phyloP scores from a whole-genome alignment of 495 filamentous ascomycete genomes.

The Xylaria venustula region DNA sequence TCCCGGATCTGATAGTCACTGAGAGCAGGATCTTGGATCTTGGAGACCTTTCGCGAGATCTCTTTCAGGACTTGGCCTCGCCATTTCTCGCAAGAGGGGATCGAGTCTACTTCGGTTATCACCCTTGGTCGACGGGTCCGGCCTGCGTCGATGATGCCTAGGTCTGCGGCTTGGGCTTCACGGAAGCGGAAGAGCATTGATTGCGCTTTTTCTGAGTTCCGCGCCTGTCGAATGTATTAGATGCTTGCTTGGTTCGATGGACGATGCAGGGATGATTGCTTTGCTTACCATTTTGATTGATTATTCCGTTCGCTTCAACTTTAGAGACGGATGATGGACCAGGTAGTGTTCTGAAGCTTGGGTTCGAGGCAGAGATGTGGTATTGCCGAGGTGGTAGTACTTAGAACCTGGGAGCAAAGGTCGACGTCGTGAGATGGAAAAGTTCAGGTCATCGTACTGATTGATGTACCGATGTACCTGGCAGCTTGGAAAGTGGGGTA shows the following conservation, averaged over 20 bases:
- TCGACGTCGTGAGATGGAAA: not conserved
- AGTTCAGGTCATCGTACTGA: not conserved
- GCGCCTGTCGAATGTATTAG: conserved; percentile 40
- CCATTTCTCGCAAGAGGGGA: conserved; percentile 95
- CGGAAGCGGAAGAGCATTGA: conserved; percentile 99
- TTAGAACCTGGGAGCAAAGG: not conserved
- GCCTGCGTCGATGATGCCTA: conserved; percentile 93
- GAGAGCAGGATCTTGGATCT: conserved; percentile 86
- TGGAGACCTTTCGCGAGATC: conserved; percentile 90
- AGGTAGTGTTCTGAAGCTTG: too few species aligned
- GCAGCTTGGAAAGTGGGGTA: not conserved
- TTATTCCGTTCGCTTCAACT: not conserved
- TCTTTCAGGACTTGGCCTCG: conserved; percentile 96
- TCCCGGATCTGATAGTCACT: conserved; percentile 97
- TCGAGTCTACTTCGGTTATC: conserved; percentile 79
- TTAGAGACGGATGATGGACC: not conserved
- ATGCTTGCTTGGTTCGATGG: not conserved
- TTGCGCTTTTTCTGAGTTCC: conserved; percentile 96
- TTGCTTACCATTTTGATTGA: conserved; percentile 32
- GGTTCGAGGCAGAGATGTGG: not conserved
- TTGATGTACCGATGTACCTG: not conserved
- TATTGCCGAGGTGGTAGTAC: not conserved
- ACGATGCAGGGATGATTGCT: not conserved
- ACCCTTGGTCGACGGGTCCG: conserved; percentile 84
- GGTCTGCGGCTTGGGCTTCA: conserved; percentile 91